Conservation (phyloP, 441 rosid genomes). For the Isatis lusitanica region DNA sequence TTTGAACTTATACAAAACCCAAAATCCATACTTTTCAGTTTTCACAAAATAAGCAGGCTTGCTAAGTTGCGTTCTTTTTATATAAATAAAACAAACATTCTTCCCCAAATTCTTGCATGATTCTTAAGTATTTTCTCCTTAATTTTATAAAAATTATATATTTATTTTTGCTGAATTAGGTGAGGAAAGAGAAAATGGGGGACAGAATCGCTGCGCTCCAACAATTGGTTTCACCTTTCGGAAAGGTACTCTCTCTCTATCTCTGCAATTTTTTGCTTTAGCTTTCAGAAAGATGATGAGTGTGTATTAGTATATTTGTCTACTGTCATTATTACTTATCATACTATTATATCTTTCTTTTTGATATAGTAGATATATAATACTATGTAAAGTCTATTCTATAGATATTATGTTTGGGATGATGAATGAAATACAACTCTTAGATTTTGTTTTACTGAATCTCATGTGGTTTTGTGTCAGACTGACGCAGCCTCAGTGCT, state of each 20-base stretch:
- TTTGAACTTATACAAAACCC: neutral
- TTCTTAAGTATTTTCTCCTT: neutral
- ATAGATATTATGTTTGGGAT: slow-evolving; percentile 11
- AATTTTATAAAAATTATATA: neutral
- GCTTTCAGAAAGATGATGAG: slow-evolving; percentile 40
- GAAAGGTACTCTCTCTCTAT: slow-evolving; percentile 68
- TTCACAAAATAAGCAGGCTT: too few species aligned
- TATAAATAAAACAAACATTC: slow-evolving; percentile 27
- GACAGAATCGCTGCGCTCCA: slow-evolving; percentile 99
- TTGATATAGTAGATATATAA: neutral
- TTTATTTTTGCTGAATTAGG: slow-evolving; percentile 51
- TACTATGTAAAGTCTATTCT: slow-evolving; percentile 11
- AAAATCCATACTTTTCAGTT: neutral
- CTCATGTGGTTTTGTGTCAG: slow-evolving; percentile 53
- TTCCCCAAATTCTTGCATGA: slow-evolving; percentile 18
- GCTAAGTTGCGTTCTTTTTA: neutral
- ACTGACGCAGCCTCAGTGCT: slow-evolving; percentile 99
- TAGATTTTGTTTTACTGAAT: slow-evolving; percentile 35
- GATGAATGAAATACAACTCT: slow-evolving; percentile 22
- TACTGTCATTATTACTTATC: slow-evolving; percentile 34
- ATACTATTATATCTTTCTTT: slow-evolving; percentile 9
- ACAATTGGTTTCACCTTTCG: slow-evolving; percentile 99
- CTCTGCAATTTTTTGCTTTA: slow-evolving; percentile 36
- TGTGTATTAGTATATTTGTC: slow-evolving; percentile 41
- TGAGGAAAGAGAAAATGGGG: slow-evolving; percentile 99